Conservation (phyloP, 805 yeast genomes). For the Cyberlindnera galapagoensis region DNA sequence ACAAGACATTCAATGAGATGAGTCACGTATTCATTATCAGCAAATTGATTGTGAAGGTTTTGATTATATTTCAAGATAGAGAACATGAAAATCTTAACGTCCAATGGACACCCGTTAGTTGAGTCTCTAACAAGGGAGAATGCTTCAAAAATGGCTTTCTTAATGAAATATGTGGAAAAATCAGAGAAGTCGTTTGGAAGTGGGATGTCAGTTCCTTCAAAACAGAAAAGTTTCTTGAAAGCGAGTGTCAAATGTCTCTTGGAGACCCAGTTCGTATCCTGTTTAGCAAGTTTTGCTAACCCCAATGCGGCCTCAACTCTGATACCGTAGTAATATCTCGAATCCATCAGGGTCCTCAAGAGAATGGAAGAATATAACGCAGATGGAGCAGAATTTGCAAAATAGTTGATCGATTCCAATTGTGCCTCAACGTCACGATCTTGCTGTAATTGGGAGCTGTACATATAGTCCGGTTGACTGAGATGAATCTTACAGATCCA, state of each 20-base stretch:
- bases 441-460: constrained; percentile 84
- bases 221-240: constrained; percentile 67
- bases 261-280: constrained; percentile 62
- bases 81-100: constrained; percentile 55
- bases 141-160: constrained; percentile 59
- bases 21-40: constrained; percentile 64
- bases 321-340: constrained; percentile 82
- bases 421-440: constrained; percentile 98
- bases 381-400: constrained; percentile 55
- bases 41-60: constrained; percentile 69
- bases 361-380: constrained; percentile 68
- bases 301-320: constrained; percentile 83
- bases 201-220: constrained; percentile 60
- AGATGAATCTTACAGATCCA: constrained; percentile 85
- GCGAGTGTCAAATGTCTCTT: constrained; percentile 64
- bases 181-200: constrained; percentile 75
- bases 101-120: constrained; percentile 54
- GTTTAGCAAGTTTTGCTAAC: constrained; percentile 59
- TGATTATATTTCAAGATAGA: constrained; percentile 79
- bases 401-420: constrained; percentile 69
- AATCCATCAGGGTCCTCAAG: constrained; percentile 75
- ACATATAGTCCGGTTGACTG: constrained; percentile 93
- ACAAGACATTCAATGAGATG: constrained; percentile 52
- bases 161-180: constrained; percentile 61
- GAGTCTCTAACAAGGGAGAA: constrained; percentile 56